Conservation (phyloP, 2,329 filamentous ascomycete genomes). For the Trichoderma citrinoviride region DNA sequence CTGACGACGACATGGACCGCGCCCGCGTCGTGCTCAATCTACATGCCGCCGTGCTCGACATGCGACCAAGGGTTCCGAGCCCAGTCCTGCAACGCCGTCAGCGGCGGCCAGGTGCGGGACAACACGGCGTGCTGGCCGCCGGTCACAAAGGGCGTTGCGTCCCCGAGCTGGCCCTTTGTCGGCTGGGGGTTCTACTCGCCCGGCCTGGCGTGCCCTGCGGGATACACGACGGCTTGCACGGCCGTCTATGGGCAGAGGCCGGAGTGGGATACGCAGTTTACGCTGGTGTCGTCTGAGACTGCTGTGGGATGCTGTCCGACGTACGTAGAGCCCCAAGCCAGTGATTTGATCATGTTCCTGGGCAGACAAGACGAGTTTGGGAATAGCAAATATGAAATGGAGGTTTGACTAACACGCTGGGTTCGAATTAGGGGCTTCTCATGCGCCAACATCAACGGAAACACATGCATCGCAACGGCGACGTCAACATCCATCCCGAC, state of each 20-base stretch:
- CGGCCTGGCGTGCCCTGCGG: constrained; percentile 34
- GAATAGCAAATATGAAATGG: background rate
- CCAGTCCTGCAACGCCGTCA: constrained; percentile 27
- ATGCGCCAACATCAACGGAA: constrained; percentile 21
- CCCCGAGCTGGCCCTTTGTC: constrained; percentile 25
- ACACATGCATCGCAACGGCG: constrained; percentile 14
- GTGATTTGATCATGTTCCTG: background rate
- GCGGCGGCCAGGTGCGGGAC: constrained; percentile 25
- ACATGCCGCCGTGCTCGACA: constrained; percentile 25
- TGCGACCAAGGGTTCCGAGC: constrained; percentile 30
- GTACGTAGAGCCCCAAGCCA: constrained; percentile 24
- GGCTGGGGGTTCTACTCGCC: constrained; percentile 40
- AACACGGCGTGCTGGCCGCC: constrained; percentile 33
- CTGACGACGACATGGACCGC: constrained; percentile 29
- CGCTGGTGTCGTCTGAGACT: constrained; percentile 31
- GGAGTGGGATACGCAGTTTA: constrained; percentile 31
- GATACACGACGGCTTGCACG: constrained; percentile 35
- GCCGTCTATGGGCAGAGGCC: constrained; percentile 25
- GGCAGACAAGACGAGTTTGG: background rate
- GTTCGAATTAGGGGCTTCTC: constrained; percentile 14
- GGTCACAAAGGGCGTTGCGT: constrained; percentile 19
- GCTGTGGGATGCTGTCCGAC: constrained; percentile 36
- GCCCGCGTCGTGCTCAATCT: constrained; percentile 26
- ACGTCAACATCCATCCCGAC: constrained; percentile 1
- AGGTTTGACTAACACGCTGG: background rate